These are phyloP conservation scores for Candida ficus DNA, from an alignment of 805 yeast genomes.

Conservation along the genomic window DNA sequence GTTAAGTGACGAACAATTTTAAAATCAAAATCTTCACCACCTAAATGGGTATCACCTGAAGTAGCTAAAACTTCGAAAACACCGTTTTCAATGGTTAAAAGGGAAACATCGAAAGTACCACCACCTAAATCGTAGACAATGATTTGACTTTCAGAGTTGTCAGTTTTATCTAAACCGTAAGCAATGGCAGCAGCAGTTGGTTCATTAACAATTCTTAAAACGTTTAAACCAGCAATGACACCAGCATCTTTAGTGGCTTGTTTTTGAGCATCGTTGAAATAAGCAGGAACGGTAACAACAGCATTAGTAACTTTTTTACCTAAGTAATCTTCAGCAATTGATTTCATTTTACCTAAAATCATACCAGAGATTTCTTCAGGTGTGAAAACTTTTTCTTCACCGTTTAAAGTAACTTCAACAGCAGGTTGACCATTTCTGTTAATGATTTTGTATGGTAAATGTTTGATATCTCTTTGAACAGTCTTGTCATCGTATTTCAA, in stretches of 20 bases:
- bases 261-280: constrained; percentile 90
- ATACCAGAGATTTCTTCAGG: constrained; percentile 93
- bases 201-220: constrained; percentile 85
- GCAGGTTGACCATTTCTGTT: constrained; percentile 78
- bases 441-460: constrained; percentile 68
- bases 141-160: constrained; percentile 74
- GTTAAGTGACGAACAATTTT: constrained; percentile 83
- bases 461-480: constrained; percentile 78
- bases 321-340: constrained; percentile 85
- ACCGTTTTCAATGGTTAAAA: constrained; percentile 84
- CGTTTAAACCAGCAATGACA: constrained; percentile 84
- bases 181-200: constrained; percentile 99
- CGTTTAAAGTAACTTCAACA: constrained; percentile 68
- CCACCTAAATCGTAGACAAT: constrained; percentile 95
- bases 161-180: constrained; percentile 81
- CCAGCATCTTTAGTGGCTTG: constrained; percentile 95
- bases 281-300: constrained; percentile 90
- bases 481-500: constrained; percentile 69
- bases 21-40: constrained; percentile 96
- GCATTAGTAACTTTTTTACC: constrained; percentile 85
- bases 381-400: constrained; percentile 71
- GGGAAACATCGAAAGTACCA: constrained; percentile 93
- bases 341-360: constrained; percentile 89
- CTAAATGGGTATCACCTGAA: constrained; percentile 95
- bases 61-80: constrained; percentile 91